A percentile compares a stretch with the other conserved stretches of the same genome.
Evolutionary conservation across 495 filamentous ascomycete genomes (phyloP).

Genomic region (Penicillium crystallinum): DNA sequence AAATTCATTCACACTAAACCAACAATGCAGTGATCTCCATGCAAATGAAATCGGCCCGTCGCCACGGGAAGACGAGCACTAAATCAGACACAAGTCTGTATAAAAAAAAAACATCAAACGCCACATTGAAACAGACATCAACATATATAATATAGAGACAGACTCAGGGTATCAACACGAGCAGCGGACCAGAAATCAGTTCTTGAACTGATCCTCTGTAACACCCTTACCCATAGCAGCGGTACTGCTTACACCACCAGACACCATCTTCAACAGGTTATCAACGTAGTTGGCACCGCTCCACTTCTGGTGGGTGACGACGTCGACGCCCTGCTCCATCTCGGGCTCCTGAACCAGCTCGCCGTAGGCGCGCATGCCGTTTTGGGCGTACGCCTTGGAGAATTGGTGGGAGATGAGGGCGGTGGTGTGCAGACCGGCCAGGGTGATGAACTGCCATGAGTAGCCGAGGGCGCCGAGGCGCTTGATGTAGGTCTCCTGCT

Average conservation of each 20-base stretch:
- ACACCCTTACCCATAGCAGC: slow-evolving; percentile 97
- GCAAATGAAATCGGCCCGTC: slow-evolving; percentile 8
- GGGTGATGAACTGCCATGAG: slow-evolving; percentile 99
- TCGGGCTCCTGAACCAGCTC: slow-evolving; percentile 97
- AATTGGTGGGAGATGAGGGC: slow-evolving; percentile 87
- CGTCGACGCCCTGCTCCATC: slow-evolving; percentile 84
- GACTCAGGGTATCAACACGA: slow-evolving; percentile 8
- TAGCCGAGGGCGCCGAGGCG: slow-evolving; percentile 84
- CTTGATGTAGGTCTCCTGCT: slow-evolving; percentile 96
- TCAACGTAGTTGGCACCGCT: slow-evolving; percentile 91
- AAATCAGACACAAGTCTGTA: slow-evolving; percentile 9
- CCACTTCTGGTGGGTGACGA: slow-evolving; percentile 99
- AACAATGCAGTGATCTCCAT: slow-evolving; percentile 6
- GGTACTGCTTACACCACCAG: slow-evolving; percentile 83
- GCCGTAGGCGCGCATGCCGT: slow-evolving; percentile 95
- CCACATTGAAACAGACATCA: too few species aligned
- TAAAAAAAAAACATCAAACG: slow-evolving; percentile 3
- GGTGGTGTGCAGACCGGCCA: slow-evolving; percentile 94
- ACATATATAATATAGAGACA: slow-evolving; percentile 10
- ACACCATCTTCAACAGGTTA: slow-evolving; percentile 94
- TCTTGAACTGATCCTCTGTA: slow-evolving; percentile 92
- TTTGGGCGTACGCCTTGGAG: slow-evolving; percentile 69
- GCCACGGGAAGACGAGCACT: too few species aligned
- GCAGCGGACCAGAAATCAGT: slow-evolving; percentile 10
- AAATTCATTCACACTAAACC: background rate